Percentiles rank a stretch among this genome's conserved stretches.
Evolutionary conservation across 2,329 filamentous ascomycete genomes (phyloP).

Genomic region (Penicillium sp.): DNA sequence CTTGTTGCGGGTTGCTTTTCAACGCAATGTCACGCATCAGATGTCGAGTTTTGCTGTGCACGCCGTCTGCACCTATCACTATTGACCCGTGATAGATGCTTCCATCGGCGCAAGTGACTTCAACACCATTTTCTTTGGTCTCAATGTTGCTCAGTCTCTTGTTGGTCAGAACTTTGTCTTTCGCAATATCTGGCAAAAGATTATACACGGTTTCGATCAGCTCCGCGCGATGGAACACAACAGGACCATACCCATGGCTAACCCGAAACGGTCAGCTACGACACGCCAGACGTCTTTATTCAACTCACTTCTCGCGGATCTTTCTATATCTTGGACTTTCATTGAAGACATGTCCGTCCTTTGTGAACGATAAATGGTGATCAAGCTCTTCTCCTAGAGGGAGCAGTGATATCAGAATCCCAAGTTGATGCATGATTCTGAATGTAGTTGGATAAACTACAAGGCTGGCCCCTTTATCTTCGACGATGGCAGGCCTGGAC

Average conservation of each 20-base stretch:
- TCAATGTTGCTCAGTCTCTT: background rate
- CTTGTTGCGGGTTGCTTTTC: background rate
- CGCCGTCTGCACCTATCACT: conserved; percentile 16
- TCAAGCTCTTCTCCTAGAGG: conserved; percentile 3
- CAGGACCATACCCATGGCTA: conserved; percentile 11
- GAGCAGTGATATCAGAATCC: conserved; percentile 18
- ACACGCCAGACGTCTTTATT: background rate
- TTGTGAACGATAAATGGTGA: conserved; percentile 9
- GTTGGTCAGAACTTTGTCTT: background rate
- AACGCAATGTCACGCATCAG: conserved; percentile 7
- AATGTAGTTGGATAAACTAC: conserved; percentile 27
- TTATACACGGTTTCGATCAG: conserved; percentile 13
- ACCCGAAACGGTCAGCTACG: background rate
- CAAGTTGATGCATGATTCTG: conserved; percentile 32
- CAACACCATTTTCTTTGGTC: background rate
- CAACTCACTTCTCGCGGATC: conserved; percentile 1
- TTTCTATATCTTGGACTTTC: conserved; percentile 1
- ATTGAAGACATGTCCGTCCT: conserved; percentile 8
- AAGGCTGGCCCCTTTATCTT: conserved; percentile 30
- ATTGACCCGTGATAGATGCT: conserved; percentile 7
- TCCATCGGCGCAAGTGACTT: background rate
- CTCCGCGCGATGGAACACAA: conserved; percentile 15
- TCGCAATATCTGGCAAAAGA: conserved; percentile 5
- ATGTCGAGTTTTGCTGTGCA: conserved; percentile 10
- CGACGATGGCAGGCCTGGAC: conserved; percentile 23